Percentiles rank a stretch among this genome's conserved stretches.
Evolutionary conservation across 2,329 filamentous ascomycete genomes (phyloP).

Genomic region (Colletotrichum spaethianum): DNA sequence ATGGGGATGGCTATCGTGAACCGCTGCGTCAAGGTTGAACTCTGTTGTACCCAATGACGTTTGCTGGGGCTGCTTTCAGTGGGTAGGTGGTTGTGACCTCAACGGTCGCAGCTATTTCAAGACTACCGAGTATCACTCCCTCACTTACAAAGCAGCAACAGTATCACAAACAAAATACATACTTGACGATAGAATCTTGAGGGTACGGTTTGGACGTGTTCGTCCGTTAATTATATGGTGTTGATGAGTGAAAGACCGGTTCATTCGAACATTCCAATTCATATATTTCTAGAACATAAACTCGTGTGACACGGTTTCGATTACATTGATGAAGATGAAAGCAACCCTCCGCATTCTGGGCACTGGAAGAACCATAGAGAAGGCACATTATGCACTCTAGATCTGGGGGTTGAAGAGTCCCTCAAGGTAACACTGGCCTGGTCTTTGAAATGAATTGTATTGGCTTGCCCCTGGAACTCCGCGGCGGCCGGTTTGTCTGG

Average conservation of each 20-base stretch:
- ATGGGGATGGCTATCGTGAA: neutral
- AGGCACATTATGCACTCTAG: neutral
- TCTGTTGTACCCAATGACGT: neutral
- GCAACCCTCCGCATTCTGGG: accelerated
- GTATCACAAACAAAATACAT: neutral
- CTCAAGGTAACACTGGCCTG: neutral
- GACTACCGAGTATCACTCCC: neutral
- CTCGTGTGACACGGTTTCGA: neutral
- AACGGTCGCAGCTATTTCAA: constrained; percentile 33
- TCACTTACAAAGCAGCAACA: neutral
- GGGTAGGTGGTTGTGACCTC: constrained; percentile 1
- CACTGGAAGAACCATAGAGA: neutral
- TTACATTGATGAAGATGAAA: neutral
- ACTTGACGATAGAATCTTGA: neutral
- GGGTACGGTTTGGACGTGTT: neutral
- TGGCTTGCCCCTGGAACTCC: neutral
- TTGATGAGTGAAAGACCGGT: neutral
- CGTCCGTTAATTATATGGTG: neutral
- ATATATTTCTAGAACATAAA: neutral
- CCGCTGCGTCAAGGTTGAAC: neutral
- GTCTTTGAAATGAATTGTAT: neutral
- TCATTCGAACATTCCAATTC: neutral
- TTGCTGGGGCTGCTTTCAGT: neutral
- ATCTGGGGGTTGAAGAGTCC: neutral
- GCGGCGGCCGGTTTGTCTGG: neutral